Base-by-base conservation (phyloP, 208 protist species). In the Vickermania ingenoplastis region DNA sequence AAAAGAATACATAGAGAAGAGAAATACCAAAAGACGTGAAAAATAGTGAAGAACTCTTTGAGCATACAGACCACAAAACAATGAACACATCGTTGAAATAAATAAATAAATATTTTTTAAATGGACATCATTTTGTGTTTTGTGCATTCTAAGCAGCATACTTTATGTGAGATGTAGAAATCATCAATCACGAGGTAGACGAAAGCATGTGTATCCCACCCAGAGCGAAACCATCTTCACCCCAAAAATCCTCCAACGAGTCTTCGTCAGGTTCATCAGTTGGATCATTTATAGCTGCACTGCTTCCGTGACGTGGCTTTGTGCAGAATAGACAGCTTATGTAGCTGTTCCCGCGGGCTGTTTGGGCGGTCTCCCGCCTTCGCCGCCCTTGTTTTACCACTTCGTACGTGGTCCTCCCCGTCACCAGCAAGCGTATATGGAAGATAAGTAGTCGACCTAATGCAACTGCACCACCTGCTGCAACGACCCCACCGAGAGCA, bases 11-110 rank as follows among this genome's bases (percentile, higher is more conserved):
- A 52, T 45, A 53, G 28, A 22, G 14, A 21, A 13, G 48, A 60
- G 28, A 53, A 17, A 21, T 29, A 4, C 28, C 14, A 56, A 2
- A 41, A 17, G 27, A 59, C 31, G 26, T 61, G 56, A 50, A 36
- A 67, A 22, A 63, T 24, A 29, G 57, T 13, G 41, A 60, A 23
- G 51, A 61, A 31, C n/a, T 23, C 52, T 30, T 50, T 17, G 50
- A 23, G 1, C n/a, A n/a, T n/a, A n/a, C n/a, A n/a, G n/a, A n/a
- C n/a, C n/a, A n/a, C n/a, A n/a, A n/a, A n/a, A n/a, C n/a, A n/a
- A n/a, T n/a, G n/a, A n/a, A n/a, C n/a, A n/a, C n/a, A n/a, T n/a
- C n/a, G n/a, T n/a, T n/a, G n/a, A n/a, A n/a, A n/a, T n/a, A n/a
- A n/a, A n/a, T n/a, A n/a, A n/a, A n/a, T n/a, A n/a, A n/a, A n/a